Percentiles rank a stretch among this genome's conserved stretches.
Evolutionary conservation across 1,284 basidiomycete species (phyloP).

Genomic region (Inonotus obliquus): DNA sequence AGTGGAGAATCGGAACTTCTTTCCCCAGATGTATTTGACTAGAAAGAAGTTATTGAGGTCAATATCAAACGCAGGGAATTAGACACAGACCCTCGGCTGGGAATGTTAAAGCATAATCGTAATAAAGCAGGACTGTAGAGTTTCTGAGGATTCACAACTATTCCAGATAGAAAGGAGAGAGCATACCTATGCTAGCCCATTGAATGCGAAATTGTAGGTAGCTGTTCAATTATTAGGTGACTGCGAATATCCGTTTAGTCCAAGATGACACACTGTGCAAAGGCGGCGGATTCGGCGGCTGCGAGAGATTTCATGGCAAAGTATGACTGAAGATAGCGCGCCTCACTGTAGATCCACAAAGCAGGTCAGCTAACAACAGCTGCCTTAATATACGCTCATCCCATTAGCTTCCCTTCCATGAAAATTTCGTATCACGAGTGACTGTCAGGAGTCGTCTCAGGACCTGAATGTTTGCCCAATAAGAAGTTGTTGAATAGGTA

Average conservation of each 20-base stretch:
- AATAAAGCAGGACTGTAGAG: background rate
- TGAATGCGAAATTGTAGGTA: conserved; percentile 3
- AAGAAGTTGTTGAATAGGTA: background rate
- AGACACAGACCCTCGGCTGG: background rate
- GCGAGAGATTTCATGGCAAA: background rate
- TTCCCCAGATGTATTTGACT: conserved; percentile 5
- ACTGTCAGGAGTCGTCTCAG: too few relatives aligned
- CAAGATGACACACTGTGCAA: background rate
- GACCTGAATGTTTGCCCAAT: too few relatives aligned
- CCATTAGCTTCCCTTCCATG: too few relatives aligned
- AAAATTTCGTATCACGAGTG: background rate
- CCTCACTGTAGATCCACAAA: background rate
- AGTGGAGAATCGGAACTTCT: conserved; percentile 5
- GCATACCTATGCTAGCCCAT: conserved; percentile 7
- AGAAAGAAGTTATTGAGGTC: background rate
- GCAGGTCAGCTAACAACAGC: background rate
- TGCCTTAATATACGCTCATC: too few relatives aligned
- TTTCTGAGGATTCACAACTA: background rate
- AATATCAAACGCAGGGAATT: background rate
- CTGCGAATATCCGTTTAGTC: background rate
- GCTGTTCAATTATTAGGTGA: background rate
- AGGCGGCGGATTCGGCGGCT: background rate
- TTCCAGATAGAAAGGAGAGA: background rate
- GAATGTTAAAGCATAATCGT: conserved; percentile 7
- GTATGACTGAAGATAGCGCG: background rate